phyloP scores from a whole-genome alignment of 805 yeast genomes.

The Wickerhamiella azyma region DNA sequence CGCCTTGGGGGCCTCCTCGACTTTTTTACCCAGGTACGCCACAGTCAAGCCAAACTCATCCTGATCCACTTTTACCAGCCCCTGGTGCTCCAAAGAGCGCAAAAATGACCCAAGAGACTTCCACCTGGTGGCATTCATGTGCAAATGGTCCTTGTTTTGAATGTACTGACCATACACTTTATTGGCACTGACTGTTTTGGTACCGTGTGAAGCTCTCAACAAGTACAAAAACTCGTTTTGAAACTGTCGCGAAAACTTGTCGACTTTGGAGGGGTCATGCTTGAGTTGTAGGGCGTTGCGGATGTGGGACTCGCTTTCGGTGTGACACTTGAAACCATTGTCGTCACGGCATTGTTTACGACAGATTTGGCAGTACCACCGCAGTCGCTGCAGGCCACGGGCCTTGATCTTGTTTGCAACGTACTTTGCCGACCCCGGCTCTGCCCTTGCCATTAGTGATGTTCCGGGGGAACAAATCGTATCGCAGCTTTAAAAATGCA shows the following conservation, averaged over 20 bases:
- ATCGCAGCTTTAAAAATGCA: slow-evolving; percentile 15
- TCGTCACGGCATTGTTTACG: slow-evolving; percentile 90
- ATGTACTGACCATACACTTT: slow-evolving; percentile 84
- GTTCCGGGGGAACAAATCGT: neutral
- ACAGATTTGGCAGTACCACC: slow-evolving; percentile 82
- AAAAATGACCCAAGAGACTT: slow-evolving; percentile 54
- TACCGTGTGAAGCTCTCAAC: slow-evolving; percentile 61
- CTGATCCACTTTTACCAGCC: slow-evolving; percentile 38
- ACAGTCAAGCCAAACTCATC: slow-evolving; percentile 32
- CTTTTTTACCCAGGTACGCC: slow-evolving; percentile 35
- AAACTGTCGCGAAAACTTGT: slow-evolving; percentile 47
- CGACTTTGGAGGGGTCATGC: slow-evolving; percentile 34
- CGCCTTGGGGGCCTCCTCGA: slow-evolving; percentile 20
- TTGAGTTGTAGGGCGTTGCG: slow-evolving; percentile 38
- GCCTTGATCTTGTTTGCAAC: slow-evolving; percentile 66
- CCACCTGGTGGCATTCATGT: slow-evolving; percentile 84
- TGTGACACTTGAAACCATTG: slow-evolving; percentile 86
- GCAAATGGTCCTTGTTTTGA: slow-evolving; percentile 68
- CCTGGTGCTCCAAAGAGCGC: slow-evolving; percentile 41
- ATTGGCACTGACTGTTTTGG: slow-evolving; percentile 66
- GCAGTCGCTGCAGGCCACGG: slow-evolving; percentile 70
- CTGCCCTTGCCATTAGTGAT: slow-evolving; percentile 40
- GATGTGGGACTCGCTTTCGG: slow-evolving; percentile 66
- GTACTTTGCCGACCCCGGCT: slow-evolving; percentile 53
- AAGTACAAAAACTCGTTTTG: slow-evolving; percentile 48